A percentile compares a stretch with the other conserved stretches of the same genome.
These are phyloP conservation scores for Leccinum uliginosum DNA, from an alignment of 768 basidiomycete genomes.

Conservation along the genomic window DNA sequence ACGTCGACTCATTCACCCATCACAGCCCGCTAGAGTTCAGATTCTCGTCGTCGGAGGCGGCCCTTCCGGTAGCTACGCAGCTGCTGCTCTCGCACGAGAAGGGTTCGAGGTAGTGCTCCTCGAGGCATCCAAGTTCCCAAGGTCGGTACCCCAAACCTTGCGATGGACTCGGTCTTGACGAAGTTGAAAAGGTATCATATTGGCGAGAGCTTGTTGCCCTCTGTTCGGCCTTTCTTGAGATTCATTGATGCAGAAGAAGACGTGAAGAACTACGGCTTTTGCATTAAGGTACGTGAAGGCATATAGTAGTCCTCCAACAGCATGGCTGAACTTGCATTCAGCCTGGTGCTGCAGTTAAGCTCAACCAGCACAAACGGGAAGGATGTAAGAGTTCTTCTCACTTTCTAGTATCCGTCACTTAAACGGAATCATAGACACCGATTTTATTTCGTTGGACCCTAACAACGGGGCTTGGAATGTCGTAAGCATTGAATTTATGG, in stretches of 20 bases:
- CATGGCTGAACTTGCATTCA: neutral
- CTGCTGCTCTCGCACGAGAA: constrained; percentile 7
- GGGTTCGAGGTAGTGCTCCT: constrained; percentile 7
- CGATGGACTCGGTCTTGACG: neutral
- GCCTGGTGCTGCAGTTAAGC: constrained; percentile 6
- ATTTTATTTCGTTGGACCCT: constrained; percentile 5
- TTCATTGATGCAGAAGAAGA: constrained; percentile 8
- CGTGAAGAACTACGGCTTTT: constrained; percentile 6
- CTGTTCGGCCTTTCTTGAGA: constrained; percentile 3
- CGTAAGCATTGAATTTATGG: neutral
- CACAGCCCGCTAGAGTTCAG: neutral
- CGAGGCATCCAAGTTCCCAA: constrained; percentile 10
- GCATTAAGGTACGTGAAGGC: constrained; percentile 4
- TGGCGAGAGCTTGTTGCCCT: constrained; percentile 12
- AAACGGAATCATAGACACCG: neutral
- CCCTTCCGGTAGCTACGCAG: constrained; percentile 9
- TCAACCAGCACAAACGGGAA: constrained; percentile 10
- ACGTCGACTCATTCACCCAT: neutral
- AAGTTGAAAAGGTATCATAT: constrained; percentile 11
- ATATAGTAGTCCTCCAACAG: neutral
- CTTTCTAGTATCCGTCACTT: neutral
- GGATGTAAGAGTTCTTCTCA: constrained; percentile 1
- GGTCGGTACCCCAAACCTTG: neutral
- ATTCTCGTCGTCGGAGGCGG: constrained; percentile 14
- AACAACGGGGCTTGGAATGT: constrained; percentile 9